Base-by-base conservation (phyloP, 2,329 filamentous ascomycete species). In the Zasmidium angulare region DNA sequence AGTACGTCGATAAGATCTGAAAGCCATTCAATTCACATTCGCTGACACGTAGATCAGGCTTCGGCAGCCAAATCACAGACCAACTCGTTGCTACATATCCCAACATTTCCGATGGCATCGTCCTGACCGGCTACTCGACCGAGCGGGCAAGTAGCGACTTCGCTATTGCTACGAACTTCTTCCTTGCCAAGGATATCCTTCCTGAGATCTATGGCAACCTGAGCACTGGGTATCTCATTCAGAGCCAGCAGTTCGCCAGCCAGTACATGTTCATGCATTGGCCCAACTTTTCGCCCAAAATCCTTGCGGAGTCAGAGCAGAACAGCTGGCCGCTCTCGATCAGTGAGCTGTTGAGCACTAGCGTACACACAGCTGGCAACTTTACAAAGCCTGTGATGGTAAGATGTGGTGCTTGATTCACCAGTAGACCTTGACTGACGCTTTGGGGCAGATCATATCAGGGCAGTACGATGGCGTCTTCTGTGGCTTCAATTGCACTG, bases 401-500 rank as follows among this genome's bases (percentile, higher is more conserved):
- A 43, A 43, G 36, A n/a, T n/a, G n/a, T n/a, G n/a, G n/a, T n/a
- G n/a, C n/a, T n/a, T n/a, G n/a, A n/a, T 54, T 61, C 48, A 43
- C 48, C 2, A 2, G 11, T 20, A 50, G 26, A 29, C 4, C 26
- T 29, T 29, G 22, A 59, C 56, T 55, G 9, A 29, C 17, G 19
- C 22, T 21, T 2, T 7, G 19, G 11, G 19, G 19, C 69, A 75
- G 65, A 71, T 71, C 55, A 64, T 76, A 11, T 53, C 71, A 19
- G 70, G 70, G 46, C 63, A 67, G 49, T 57, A 53, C 17, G 68
- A 70, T 48, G 52, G 58, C 43, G 57, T 56, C 55, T 63, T 74
- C 49, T 78, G 77, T 61, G 64, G 58, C 40, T 74, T 75, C 20
- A 70, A 77, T 64, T 78, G 76, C 62, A 74, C 68, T 14, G 67